phyloP scores from a whole-genome alignment of 2,329 filamentous ascomycete species.

The Eutypella sp. region DNA sequence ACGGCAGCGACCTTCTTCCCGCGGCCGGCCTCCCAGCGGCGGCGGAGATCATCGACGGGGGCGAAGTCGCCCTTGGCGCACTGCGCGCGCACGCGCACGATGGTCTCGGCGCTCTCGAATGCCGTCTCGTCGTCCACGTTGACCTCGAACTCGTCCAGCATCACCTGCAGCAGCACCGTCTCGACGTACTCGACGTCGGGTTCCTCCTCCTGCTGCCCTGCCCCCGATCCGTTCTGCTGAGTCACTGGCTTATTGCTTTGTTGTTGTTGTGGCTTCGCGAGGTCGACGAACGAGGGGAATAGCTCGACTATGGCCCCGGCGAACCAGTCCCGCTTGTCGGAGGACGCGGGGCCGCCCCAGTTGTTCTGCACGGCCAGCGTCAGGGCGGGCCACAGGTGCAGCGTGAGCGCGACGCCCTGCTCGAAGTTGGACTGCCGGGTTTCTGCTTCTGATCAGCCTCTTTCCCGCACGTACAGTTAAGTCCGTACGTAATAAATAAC shows the following conservation, averaged over 20 bases:
- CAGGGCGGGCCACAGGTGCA: slow-evolving; percentile 85
- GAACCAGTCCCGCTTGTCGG: slow-evolving; percentile 95
- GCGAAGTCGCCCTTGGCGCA: slow-evolving; percentile 61
- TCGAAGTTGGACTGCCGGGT: slow-evolving; percentile 67
- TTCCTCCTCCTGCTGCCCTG: slow-evolving; percentile 39
- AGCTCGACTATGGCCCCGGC: slow-evolving; percentile 82
- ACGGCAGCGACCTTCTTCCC: slow-evolving; percentile 49
- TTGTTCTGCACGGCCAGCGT: slow-evolving; percentile 79
- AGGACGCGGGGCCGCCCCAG: slow-evolving; percentile 80
- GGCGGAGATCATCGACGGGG: slow-evolving; percentile 59
- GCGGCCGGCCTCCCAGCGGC: slow-evolving; percentile 56
- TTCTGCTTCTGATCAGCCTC: too few relatives aligned
- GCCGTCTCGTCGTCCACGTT: slow-evolving; percentile 87
- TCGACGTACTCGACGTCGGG: slow-evolving; percentile 77
- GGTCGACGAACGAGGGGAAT: slow-evolving; percentile 59
- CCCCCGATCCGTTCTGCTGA: slow-evolving; percentile 11
- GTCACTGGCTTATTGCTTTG: slow-evolving; percentile 7
- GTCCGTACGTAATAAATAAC: too few relatives aligned
- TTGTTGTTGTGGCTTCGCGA: slow-evolving; percentile 20
- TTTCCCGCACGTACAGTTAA: too few relatives aligned
- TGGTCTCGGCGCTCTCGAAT: slow-evolving; percentile 65
- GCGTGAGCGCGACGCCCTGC: slow-evolving; percentile 75
- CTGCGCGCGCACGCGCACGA: slow-evolving; percentile 63
- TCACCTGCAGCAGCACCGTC: slow-evolving; percentile 78
- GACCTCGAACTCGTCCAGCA: slow-evolving; percentile 94